Conservation (phyloP, 2,329 filamentous ascomycete species). For the Nannizziopsis barbatae region DNA sequence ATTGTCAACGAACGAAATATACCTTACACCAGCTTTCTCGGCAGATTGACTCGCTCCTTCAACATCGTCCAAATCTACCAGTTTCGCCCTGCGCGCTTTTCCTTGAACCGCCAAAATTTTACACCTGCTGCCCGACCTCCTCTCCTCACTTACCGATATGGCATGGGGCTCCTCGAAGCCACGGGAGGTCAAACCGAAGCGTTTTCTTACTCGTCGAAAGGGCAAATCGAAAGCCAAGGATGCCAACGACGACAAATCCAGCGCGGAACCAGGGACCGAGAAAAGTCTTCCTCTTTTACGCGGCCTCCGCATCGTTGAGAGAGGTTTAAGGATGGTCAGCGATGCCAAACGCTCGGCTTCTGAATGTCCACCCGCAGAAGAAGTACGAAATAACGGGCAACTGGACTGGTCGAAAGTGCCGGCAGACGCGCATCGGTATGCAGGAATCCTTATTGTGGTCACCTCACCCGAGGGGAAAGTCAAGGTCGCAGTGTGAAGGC, state of each 20-base stretch:
- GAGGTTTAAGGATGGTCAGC: background rate
- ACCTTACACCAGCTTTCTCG: too few species aligned
- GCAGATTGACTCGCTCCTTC: too few species aligned
- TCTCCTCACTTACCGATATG: slow-evolving; percentile 4
- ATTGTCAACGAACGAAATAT: too few species aligned
- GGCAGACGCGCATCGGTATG: slow-evolving; percentile 10
- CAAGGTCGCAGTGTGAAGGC: slow-evolving; percentile 10
- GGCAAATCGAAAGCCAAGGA: background rate
- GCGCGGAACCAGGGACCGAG: background rate
- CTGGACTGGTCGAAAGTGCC: slow-evolving; percentile 8
- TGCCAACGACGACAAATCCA: background rate
- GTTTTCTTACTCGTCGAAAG: background rate
- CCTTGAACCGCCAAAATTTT: slow-evolving; percentile 5
- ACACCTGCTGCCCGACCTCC: background rate
- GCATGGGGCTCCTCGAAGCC: background rate
- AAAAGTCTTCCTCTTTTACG: background rate
- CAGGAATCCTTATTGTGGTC: slow-evolving; percentile 16
- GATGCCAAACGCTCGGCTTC: background rate
- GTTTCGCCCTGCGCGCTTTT: too few species aligned
- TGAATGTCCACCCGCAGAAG: background rate
- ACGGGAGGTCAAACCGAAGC: background rate
- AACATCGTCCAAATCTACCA: too few species aligned
- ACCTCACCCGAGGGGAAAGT: slow-evolving; percentile 15
- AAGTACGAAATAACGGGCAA: background rate
- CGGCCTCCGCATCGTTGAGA: background rate